These are phyloP conservation scores for Ambrosia artemisiifolia DNA, from an alignment of 129 eudicot species.

Conservation along the genomic window DNA sequence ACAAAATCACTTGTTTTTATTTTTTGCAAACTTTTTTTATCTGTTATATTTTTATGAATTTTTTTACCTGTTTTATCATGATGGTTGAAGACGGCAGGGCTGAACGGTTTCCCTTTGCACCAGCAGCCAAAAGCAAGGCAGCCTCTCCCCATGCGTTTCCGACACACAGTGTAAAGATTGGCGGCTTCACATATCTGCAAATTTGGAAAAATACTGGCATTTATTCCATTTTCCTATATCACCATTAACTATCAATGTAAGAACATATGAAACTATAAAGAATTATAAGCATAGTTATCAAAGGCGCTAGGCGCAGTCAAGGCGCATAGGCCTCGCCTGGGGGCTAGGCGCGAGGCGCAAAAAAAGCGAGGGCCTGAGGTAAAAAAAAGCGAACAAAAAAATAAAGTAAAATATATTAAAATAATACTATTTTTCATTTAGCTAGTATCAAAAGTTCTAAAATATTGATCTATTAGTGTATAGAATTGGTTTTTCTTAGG, in stretches of 20 bases:
- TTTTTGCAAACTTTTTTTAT: conserved; percentile 31
- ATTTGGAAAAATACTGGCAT: not conserved
- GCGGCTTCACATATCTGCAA: conserved; percentile 69
- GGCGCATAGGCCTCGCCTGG: too few relatives aligned
- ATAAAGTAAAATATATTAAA: too few relatives aligned
- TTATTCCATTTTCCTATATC: not conserved
- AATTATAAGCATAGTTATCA: too few relatives aligned
- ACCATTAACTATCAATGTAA: not conserved
- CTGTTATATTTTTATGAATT: conserved; percentile 39
- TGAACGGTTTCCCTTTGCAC: conserved; percentile 86
- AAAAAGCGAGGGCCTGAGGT: too few relatives aligned
- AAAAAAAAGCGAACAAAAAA: too few relatives aligned
- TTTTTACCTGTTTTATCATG: conserved; percentile 84
- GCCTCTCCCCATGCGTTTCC: conserved; percentile 99
- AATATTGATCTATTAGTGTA: too few relatives aligned
- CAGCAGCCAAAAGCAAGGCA: conserved; percentile 91
- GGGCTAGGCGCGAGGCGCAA: too few relatives aligned
- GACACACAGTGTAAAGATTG: conserved; percentile 83
- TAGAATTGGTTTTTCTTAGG: too few relatives aligned
- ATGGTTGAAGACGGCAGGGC: conserved; percentile 94
- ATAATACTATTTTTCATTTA: too few relatives aligned
- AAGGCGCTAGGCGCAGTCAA: too few relatives aligned
- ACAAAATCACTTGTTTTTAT: conserved; percentile 53
- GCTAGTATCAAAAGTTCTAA: too few relatives aligned
- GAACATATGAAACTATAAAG: not conserved